Evolutionary conservation across 371 early-diverging fungal species (phyloP).

Genomic region (Apophysomyces trapeziformis): DNA sequence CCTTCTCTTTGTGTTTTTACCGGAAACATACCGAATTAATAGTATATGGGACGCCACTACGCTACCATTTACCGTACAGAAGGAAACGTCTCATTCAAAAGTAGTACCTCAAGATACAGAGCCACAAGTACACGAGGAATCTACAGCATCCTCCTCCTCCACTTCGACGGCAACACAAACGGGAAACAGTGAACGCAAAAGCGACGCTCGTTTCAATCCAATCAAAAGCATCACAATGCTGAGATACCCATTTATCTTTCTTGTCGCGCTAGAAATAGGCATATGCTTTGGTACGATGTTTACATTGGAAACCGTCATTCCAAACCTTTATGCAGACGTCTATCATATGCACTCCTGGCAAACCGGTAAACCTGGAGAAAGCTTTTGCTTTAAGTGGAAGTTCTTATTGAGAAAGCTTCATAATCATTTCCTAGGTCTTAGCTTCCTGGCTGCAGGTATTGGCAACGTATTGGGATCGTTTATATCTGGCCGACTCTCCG

Average conservation of each 20-base stretch:
- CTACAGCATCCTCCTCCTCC: no score
- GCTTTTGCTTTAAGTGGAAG: neutral
- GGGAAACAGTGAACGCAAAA: neutral
- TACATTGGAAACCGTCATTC: neutral
- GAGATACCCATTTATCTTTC: slow-evolving; percentile 2
- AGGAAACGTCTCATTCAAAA: neutral
- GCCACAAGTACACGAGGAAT: neutral
- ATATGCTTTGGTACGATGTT: slow-evolving; percentile 14
- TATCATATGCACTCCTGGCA: neutral
- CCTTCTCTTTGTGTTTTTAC: slow-evolving; percentile 62
- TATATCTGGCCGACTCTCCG: slow-evolving; percentile 41
- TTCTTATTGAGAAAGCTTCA: neutral
- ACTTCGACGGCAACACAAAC: neutral
- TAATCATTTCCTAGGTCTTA: slow-evolving; percentile 27
- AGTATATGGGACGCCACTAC: slow-evolving; percentile 17
- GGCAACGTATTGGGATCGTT: slow-evolving; percentile 46
- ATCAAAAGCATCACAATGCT: slow-evolving; percentile 9
- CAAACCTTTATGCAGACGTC: neutral
- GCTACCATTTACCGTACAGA: neutral
- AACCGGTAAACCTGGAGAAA: neutral
- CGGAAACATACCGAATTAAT: slow-evolving; percentile 71
- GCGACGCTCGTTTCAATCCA: neutral
- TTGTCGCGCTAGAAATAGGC: neutral
- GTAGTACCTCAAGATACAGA: neutral
- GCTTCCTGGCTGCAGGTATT: slow-evolving; percentile 44